phyloP scores from a whole-genome alignment of 2,329 filamentous ascomycete genomes.

The Arthrobotrys sinensis region DNA sequence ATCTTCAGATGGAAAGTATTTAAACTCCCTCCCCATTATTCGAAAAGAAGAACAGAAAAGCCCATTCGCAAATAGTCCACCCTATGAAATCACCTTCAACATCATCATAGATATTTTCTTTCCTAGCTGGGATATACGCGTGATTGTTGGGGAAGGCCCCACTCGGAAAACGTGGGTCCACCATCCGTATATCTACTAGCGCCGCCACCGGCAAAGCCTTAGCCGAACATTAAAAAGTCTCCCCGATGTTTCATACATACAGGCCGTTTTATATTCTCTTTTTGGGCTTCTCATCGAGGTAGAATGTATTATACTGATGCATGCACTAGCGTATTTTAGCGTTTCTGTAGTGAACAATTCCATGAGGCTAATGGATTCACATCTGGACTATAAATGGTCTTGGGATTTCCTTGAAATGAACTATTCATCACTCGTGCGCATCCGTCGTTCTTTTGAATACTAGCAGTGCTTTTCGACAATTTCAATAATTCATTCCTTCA shows the following conservation, averaged over 20 bases:
- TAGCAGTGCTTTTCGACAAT: background rate
- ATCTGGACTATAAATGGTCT: background rate
- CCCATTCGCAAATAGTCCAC: too few species aligned
- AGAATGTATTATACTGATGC: background rate
- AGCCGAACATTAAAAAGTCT: background rate
- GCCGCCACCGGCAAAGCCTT: background rate
- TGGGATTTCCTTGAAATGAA: background rate
- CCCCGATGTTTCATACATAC: conserved; percentile 2
- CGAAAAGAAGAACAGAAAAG: background rate
- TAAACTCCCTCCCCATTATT: background rate
- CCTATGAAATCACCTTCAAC: background rate
- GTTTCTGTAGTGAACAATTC: background rate
- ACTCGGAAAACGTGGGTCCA: background rate
- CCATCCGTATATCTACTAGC: conserved; percentile 14
- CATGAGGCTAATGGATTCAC: background rate
- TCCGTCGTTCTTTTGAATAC: background rate
- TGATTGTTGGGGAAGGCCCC: conserved; percentile 10
- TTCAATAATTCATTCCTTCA: background rate
- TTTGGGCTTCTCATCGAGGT: background rate
- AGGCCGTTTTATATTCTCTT: too few species aligned
- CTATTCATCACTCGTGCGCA: background rate
- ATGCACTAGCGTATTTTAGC: background rate
- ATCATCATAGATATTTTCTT: background rate
- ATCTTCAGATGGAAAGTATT: conserved; percentile 3
- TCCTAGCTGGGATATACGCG: background rate